Percentiles rank a stretch among this genome's conserved stretches.
phyloP scores from a whole-genome alignment of 1,139 yeast species.

The Pichia sp. region DNA sequence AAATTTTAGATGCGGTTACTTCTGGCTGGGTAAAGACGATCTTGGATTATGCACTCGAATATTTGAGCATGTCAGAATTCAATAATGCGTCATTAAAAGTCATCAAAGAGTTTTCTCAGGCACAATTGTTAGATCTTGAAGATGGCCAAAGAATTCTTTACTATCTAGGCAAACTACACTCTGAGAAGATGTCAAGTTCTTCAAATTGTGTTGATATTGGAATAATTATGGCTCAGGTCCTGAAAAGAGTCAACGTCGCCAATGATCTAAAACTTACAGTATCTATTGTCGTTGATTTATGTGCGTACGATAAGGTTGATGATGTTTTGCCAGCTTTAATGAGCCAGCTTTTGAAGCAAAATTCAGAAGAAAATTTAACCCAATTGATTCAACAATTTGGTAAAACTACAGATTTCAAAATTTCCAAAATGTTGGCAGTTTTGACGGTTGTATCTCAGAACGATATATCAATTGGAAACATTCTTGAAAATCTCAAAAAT shows the following conservation, averaged over 20 bases:
- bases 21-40: constrained; percentile 22
- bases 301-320: constrained; percentile 17
- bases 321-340: constrained; percentile 20
- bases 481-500: constrained; percentile 34
- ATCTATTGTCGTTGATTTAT: constrained; percentile 9
- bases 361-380: constrained; percentile 13
- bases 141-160: constrained; percentile 11
- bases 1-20: constrained; percentile 3
- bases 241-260: constrained; percentile 6
- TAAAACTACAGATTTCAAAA: constrained; percentile 20
- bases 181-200: constrained; percentile 16
- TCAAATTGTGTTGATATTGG: constrained; percentile 16
- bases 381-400: constrained; percentile 18
- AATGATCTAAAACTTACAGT: constrained; percentile 13
- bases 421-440: constrained; percentile 40
- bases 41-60: constrained; percentile 20
- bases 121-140: constrained; percentile 11
- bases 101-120: constrained; percentile 12
- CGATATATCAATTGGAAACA: constrained; percentile 31
- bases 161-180: constrained; percentile 12
- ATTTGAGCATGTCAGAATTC: constrained; percentile 22
- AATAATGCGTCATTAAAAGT: constrained; percentile 20
- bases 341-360: constrained; percentile 18
- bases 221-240: constrained; percentile 16
- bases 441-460: constrained; percentile 37